Evolutionary conservation across 306 rosid species (phyloP).

Genomic region (Luffa acutangula): DNA sequence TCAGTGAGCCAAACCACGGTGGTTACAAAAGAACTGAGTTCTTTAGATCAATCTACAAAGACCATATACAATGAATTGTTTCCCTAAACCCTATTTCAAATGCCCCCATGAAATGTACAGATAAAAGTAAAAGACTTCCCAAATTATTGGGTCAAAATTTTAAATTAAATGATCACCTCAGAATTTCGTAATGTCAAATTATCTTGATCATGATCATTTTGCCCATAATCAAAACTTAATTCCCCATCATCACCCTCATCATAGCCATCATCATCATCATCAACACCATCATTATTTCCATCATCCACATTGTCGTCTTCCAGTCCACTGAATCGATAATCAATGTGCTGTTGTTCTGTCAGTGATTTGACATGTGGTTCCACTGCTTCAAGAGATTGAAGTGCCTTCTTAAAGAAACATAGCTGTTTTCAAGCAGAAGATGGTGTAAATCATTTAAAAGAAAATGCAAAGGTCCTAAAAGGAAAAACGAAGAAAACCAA

Average conservation of each 20-base stretch:
- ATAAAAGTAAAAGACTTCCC: neutral
- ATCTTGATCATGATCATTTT: slow-evolving; percentile 45
- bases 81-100: neutral
- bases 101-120: neutral
- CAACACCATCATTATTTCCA: slow-evolving; percentile 28
- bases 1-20: neutral
- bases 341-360: slow-evolving; percentile 84
- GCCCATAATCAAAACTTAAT: slow-evolving; percentile 75
- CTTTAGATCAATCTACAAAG: neutral
- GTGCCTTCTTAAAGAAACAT: slow-evolving; percentile 79
- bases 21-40: neutral
- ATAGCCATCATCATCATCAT: slow-evolving; percentile 31
- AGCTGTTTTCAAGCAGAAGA: slow-evolving; percentile 41
- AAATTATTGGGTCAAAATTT: neutral
- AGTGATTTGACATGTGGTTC: slow-evolving; percentile 80
- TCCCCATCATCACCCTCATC: slow-evolving; percentile 70
- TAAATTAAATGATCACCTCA: slow-evolving; percentile 47
- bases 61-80: neutral
- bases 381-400: slow-evolving; percentile 70
- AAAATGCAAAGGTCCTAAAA: neutral
- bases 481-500: neutral
- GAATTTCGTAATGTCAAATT: slow-evolving; percentile 41
- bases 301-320: slow-evolving; percentile 59
- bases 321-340: slow-evolving; percentile 78
- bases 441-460: slow-evolving; percentile 11